Percentiles rank a stretch among this genome's conserved stretches.
phyloP scores from a whole-genome alignment of 345 rosid species.

The Bretschneidera sinensis region DNA sequence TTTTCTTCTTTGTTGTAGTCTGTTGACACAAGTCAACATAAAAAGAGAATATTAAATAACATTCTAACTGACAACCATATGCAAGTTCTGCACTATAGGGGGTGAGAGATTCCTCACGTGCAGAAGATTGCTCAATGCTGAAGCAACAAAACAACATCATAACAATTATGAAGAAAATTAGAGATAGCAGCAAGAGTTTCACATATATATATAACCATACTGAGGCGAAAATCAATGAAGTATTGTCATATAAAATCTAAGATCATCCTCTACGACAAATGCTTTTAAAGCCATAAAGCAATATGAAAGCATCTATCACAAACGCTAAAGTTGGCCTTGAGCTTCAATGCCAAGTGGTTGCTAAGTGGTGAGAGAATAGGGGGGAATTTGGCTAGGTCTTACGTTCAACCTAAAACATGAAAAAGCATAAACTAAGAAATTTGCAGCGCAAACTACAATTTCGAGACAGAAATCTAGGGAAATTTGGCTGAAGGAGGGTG shows the following conservation, averaged over 20 bases:
- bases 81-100: background rate
- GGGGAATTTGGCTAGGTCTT: background rate
- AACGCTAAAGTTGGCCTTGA: background rate
- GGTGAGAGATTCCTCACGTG: background rate
- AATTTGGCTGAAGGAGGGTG: too few relatives aligned
- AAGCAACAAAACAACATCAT: background rate
- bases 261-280: background rate
- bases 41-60: constrained; percentile 13
- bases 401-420: background rate
- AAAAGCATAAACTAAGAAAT: too few relatives aligned
- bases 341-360: background rate
- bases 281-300: background rate
- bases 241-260: background rate
- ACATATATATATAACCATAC: background rate
- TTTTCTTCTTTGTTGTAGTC: constrained; percentile 96
- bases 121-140: background rate
- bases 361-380: too few relatives aligned
- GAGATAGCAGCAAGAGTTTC: background rate
- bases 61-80: background rate
- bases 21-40: constrained; percentile 47
- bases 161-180: background rate
- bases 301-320: background rate
- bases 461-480: too few relatives aligned
- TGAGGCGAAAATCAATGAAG: background rate
- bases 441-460: too few relatives aligned